Evolutionary conservation across 2,329 filamentous ascomycete genomes (phyloP).

Genomic region (Sporothrix globosa): DNA sequence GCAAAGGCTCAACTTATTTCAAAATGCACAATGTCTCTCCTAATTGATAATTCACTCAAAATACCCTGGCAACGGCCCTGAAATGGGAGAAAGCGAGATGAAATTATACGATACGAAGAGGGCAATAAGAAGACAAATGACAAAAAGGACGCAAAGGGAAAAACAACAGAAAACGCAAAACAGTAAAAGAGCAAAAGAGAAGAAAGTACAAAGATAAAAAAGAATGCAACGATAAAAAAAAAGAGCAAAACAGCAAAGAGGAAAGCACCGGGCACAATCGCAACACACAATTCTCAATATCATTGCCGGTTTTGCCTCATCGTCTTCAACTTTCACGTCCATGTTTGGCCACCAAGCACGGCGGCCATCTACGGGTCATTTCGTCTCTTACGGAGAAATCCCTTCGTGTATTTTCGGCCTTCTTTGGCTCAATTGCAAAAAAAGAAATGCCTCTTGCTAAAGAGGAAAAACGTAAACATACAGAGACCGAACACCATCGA

Average conservation of each 20-base stretch:
- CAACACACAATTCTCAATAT: neutral
- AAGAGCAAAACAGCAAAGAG: neutral
- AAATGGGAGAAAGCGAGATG: neutral
- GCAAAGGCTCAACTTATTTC: neutral
- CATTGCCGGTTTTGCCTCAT: neutral
- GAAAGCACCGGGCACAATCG: neutral
- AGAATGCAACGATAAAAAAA: neutral
- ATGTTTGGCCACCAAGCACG: neutral
- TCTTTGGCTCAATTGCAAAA: neutral
- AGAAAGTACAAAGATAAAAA: neutral
- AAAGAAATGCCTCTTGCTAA: neutral
- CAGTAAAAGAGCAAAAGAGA: neutral
- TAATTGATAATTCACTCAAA: slow-evolving; percentile 6
- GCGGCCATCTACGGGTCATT: too few species aligned
- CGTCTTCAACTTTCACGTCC: neutral
- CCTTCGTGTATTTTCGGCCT: too few species aligned
- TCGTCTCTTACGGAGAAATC: neutral
- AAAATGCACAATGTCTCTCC: slow-evolving; percentile 6
- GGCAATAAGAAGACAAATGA: too few species aligned
- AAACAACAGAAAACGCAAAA: neutral
- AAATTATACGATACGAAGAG: too few species aligned
- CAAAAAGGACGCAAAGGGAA: neutral
- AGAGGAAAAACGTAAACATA: slow-evolving; percentile 20
- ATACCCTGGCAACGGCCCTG: slow-evolving; percentile 2
- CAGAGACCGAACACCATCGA: neutral